Evolutionary conservation across 2,329 filamentous ascomycete species (phyloP), one percentile per base, ranked within the genome.

Genomic region (Elsinoe fawcettii): DNA sequence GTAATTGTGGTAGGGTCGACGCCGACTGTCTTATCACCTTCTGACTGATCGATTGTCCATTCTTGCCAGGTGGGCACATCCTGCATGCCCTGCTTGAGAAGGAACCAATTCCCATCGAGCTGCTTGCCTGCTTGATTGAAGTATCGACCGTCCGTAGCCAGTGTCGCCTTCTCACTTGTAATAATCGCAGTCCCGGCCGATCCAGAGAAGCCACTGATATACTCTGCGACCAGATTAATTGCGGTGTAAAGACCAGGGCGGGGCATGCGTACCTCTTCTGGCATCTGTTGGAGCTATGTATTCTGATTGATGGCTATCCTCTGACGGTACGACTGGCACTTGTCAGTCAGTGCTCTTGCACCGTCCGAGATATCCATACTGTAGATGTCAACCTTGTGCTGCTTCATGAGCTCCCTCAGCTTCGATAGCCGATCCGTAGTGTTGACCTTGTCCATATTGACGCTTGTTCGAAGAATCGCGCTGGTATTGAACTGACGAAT

Each of bases 41-140:
- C 82, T n/a, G 87, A 84, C 70, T 96, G 87, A 68, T 93, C 88
- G 32, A 88, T 86, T 14, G 82, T 81, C 93, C 93, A 99, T 72
- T 97, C 93, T 69, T 96, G 90, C 88, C 93, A 99, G 0, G 92
- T 97, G 1, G 90, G 92, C 8, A 96, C 90, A 71, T 95, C 90
- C 68, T 93, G 88, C 49, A 96, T 78, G 5, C 93, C 93, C 67
- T 95, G 90, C 76, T 96, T 99, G 60, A 99, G 77, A 39, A 99
- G 77, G 51, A 82, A 77, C 93, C 93, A 99, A 71, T 97, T 97
- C 66, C 73, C 75, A 70, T 97, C 93, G 27, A 99, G 82, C 71
- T 99, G 90, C 66, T 91, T 88, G 61, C 84, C 78, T 23, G 93
- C 93, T 73, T 99, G 93, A 74, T 95, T 97, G 79, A 97, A 99